Percentiles rank a stretch among this genome's conserved stretches.
Conservation (phyloP, 2,329 filamentous ascomycete species). For the Mariannaea elegans region DNA sequence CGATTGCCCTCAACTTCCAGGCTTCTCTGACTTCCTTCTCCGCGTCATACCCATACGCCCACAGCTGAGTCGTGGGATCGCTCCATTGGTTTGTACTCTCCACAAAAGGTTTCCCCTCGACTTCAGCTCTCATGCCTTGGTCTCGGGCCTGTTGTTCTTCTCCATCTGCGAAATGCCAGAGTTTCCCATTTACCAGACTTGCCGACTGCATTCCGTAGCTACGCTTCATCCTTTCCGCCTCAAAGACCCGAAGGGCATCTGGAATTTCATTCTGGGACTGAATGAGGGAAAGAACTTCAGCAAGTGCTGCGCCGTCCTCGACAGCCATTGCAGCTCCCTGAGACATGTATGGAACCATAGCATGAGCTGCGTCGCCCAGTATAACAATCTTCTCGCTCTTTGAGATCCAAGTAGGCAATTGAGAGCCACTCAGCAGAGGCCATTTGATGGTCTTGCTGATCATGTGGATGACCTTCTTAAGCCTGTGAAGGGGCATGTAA, state of each 20-base stretch:
- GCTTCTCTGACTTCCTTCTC: conserved; percentile 44
- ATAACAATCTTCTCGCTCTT: conserved; percentile 44
- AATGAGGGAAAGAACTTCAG: conserved; percentile 43
- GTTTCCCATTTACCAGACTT: conserved; percentile 54
- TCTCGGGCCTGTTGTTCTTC: conserved; percentile 53
- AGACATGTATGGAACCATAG: conserved; percentile 55
- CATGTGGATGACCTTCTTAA: conserved; percentile 47
- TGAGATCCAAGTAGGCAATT: conserved; percentile 43
- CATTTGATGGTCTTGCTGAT: conserved; percentile 47
- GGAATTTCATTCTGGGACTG: conserved; percentile 37
- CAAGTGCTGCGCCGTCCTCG: conserved; percentile 52
- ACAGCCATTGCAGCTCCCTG: conserved; percentile 55
- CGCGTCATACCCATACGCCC: conserved; percentile 60
- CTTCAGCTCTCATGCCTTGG: conserved; percentile 51
- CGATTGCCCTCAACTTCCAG: neutral
- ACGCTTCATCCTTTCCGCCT: conserved; percentile 46
- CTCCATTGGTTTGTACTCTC: conserved; percentile 59
- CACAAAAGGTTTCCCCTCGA: conserved; percentile 46
- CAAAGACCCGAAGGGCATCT: conserved; percentile 47
- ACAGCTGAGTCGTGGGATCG: conserved; percentile 55
- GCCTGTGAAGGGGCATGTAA: conserved; percentile 26
- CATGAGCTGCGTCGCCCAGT: conserved; percentile 53
- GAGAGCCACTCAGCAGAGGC: conserved; percentile 40
- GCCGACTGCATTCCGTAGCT: conserved; percentile 53
- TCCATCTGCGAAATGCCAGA: conserved; percentile 58